Evolutionary conservation across 2,329 filamentous ascomycete species (phyloP).

Genomic region (Phialocephala sp.): DNA sequence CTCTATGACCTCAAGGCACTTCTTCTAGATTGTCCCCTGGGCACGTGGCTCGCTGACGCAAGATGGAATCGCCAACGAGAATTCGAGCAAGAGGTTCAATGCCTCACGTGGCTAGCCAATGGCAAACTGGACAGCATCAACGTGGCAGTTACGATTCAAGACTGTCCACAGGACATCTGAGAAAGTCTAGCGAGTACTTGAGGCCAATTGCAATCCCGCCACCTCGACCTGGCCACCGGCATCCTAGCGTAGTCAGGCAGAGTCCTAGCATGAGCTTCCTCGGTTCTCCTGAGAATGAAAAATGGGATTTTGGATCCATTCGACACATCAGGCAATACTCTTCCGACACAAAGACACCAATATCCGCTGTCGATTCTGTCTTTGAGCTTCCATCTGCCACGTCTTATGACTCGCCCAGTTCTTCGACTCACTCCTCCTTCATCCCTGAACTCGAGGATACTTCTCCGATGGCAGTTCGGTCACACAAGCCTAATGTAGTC

Average conservation of each 20-base stretch:
- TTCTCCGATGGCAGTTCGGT: constrained; percentile 25
- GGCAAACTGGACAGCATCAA: constrained; percentile 20
- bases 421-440: constrained; percentile 29
- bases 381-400: constrained; percentile 33
- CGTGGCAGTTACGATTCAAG: constrained; percentile 15
- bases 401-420: constrained; percentile 26
- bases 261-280: constrained; percentile 27
- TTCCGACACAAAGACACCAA: constrained; percentile 27
- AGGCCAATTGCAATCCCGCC: constrained; percentile 7
- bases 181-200: constrained; percentile 16
- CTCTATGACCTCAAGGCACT: not conserved
- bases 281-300: constrained; percentile 27
- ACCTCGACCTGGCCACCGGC: not conserved
- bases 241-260: constrained; percentile 9
- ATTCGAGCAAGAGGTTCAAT: constrained; percentile 19
- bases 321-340: constrained; percentile 31
- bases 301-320: constrained; percentile 30
- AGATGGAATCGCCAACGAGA: constrained; percentile 11
- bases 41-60: not conserved
- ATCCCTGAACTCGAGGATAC: constrained; percentile 40
- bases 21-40: not conserved
- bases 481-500: not conserved
- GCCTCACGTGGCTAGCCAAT: constrained; percentile 32
- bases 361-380: constrained; percentile 36
- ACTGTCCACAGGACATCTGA: constrained; percentile 13